Evolutionary conservation across 129 eudicot genomes (phyloP).

Genomic region (Helichrysum umbraculigerum): DNA sequence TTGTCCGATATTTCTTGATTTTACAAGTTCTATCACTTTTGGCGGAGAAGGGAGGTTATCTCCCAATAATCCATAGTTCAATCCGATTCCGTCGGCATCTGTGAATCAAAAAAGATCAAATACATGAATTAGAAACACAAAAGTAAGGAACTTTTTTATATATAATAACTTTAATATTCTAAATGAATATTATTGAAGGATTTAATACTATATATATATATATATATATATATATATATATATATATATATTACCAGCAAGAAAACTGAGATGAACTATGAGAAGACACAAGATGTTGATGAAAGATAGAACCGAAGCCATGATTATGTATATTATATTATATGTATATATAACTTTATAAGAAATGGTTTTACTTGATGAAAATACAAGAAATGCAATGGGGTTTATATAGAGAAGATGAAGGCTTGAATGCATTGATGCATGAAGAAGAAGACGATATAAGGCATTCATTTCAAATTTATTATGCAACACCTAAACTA

Average conservation of each 20-base stretch:
- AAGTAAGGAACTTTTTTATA: neutral
- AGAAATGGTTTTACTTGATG: neutral
- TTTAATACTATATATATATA: neutral
- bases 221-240: neutral
- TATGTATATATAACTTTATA: neutral
- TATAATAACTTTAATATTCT: neutral
- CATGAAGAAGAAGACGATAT: neutral
- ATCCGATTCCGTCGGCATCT: neutral
- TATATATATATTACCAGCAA: neutral
- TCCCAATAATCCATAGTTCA: slow-evolving; percentile 19
- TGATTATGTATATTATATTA: neutral
- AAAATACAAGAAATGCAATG: neutral
- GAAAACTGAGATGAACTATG: neutral
- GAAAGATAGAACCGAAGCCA: neutral
- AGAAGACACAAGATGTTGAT: neutral
- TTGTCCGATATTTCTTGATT: slow-evolving; percentile 24
- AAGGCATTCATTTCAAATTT: neutral
- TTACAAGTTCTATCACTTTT: slow-evolving; percentile 21
- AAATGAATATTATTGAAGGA: neutral
- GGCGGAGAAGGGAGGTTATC: slow-evolving; percentile 39
- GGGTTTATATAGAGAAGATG: neutral
- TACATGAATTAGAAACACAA: neutral
- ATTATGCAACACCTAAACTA: neutral
- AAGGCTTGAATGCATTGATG: neutral
- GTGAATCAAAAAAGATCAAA: neutral